Evolutionary conservation across 164 flowering plant species (phyloP), one percentile per base, ranked within the genome.

Genomic region (Macadamia tetraphylla): DNA sequence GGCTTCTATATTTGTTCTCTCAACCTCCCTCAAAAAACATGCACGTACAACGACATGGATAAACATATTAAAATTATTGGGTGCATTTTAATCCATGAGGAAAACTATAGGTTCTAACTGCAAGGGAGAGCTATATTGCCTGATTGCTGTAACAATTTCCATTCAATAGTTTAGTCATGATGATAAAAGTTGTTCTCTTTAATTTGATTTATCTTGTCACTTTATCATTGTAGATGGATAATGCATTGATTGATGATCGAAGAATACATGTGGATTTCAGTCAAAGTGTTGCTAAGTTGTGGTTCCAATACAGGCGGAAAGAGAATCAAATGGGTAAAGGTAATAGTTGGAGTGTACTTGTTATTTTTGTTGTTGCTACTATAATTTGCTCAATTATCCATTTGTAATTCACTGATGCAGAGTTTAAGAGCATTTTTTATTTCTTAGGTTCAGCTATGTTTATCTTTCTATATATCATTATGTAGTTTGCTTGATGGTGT

Each of bases 261-360:
- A 87, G 99, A 80, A 92, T 94, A 72, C 92, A 94, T 70, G 98
- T 94, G 60, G 97, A 94, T 76, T 94, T 94, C 68, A 92, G 98
- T 78, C 98, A 92, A 68, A 94, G 98, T 86, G 98, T 92, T 79
- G 67, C 97, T 66, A 92, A 87, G 68, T 76, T 90, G 70, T 94
- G 98, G 98, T 82, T 86, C 49, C 89, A 90, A 43, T 90, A 77
- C 74, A 81, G 87, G 73, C 89, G 86, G 59, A 89, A 83, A 78
- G 91, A 76, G 52, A 74, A 71, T 70, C 80, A 81, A 72, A 69
- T 2, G 30, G 84, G 80, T 60, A 81, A 81, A 80, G 85, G 84
- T 86, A 78, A 65, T 18, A 17, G 35, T 66, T 18, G 9, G 59
- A 14, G 15, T 12, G 0, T n/a, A 17, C 3, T 13, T 42, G 13